Base-by-base conservation (phyloP, 495 filamentous ascomycete genomes). In the Tirmania nivea region DNA sequence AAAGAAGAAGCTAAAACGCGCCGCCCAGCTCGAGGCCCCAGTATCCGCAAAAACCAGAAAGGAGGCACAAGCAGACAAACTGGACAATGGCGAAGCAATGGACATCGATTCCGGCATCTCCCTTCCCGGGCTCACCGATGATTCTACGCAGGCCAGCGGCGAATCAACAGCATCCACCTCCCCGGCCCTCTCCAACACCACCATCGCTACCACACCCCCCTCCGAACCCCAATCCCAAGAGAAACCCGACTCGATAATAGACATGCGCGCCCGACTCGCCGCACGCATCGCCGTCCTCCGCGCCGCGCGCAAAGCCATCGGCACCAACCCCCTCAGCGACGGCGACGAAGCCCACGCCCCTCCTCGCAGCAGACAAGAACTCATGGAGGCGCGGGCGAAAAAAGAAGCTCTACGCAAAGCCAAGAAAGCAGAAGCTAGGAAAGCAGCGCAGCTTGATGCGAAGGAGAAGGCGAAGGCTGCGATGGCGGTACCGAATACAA, bases 361-460 rank as follows among this genome's bases (percentile, higher is more conserved):
- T 25, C 80, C 89, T 42, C 76, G 79, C 48, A 90, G 79, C 54
- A 57, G 57, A 16, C 80, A 90, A 68, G 88, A 95, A 57, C 74
- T 97, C 2, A 81, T 97, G 59, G 92, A 95, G 66, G 73, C 81
- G 14, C 77, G 90, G 4, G 78, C 89, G 51, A 77, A 81, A 63
- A 94, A 93, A 68, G 85, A 89, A 64, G 78, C 83, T 51, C 74
- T 84, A 59, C 80, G 86, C 45, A 86, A 83, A 65, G 78, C 79
- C 37, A 82, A 86, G 65, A 96, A 94, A 69, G 87, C 92, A 63
- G 79, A 84, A 49, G 63, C 84, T 48, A 73, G 87, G 12, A 71
- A 73, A 56, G 75, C 83, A 53, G 80, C 80, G 31, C 86, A 81
- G 65, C 73, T 81, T 53, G 83, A 86, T 59, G 84, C 87, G 60